These are phyloP conservation scores for Paulownia fortunei DNA, from an alignment of 257 asterid genomes.

Conservation along the genomic window DNA sequence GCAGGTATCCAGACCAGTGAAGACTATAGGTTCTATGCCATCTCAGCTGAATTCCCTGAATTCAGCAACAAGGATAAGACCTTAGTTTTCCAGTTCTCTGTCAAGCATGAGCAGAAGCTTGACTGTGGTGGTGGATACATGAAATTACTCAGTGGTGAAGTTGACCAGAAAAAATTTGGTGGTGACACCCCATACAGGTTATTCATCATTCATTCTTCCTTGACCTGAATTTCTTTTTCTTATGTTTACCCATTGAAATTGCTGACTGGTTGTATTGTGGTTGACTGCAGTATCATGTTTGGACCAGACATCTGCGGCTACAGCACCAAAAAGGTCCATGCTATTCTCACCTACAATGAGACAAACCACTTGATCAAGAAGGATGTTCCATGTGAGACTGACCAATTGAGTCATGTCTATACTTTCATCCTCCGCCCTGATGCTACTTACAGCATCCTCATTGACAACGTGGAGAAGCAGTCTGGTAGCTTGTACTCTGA, in stretches of 20 bases:
- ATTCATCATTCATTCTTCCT: neutral
- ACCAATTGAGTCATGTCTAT: constrained; percentile 91
- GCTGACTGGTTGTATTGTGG: constrained; percentile 29
- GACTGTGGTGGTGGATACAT: constrained; percentile 99
- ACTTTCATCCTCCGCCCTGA: constrained; percentile 94
- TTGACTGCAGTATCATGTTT: constrained; percentile 87
- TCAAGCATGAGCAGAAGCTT: constrained; percentile 98
- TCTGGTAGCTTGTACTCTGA: constrained; percentile 89
- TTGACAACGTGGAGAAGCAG: constrained; percentile 94
- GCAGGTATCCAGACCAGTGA: constrained; percentile 97
- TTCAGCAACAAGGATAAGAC: constrained; percentile 91
- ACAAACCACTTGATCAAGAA: constrained; percentile 86
- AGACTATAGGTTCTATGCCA: constrained; percentile 90
- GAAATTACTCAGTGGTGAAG: constrained; percentile 87
- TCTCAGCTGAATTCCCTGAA: constrained; percentile 96
- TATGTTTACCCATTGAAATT: neutral
- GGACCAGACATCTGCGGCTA: constrained; percentile 98
- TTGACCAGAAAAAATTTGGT: constrained; percentile 92
- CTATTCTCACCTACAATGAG: constrained; percentile 74
- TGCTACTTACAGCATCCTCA: constrained; percentile 91
- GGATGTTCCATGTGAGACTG: constrained; percentile 98
- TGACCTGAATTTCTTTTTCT: neutral
- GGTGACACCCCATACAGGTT: constrained; percentile 97
- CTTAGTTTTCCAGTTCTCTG: constrained; percentile 88
- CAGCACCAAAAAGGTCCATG: constrained; percentile 86